Evolutionary conservation across 768 basidiomycete genomes (phyloP), one percentile per base, ranked within the genome.

Genomic region (Rubroboletus pulcherrimus): DNA sequence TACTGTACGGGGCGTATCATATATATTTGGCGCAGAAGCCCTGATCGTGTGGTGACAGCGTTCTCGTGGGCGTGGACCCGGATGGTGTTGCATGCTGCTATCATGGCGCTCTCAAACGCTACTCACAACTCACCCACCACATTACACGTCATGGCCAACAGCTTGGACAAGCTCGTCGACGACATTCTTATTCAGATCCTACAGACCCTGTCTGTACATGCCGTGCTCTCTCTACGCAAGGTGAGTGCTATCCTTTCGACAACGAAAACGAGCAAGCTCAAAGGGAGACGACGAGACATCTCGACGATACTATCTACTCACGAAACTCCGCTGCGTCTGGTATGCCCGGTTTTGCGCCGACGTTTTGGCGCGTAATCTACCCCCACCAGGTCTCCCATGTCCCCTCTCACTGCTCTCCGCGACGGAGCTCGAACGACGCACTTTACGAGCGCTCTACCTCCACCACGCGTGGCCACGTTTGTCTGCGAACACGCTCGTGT

Each of bases 391-490:
- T 10, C 59, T 56, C 1, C 12, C 19, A 6, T 19, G 46, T 33
- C 38, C 63, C 0, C 39, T 61, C 19, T 51, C 54, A 33, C 9
- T 52, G 21, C 65, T 69, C 38, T 55, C 60, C 6, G 58, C 63
- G 8, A 33, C 51, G 5, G 65, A 69, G 7, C 67, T 69, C 10
- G 68, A 71, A 35, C 57, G 33, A n/a, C 69, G 70, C 7, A 69
- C 68, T 1, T n/a, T 67, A 19, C 53, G 67, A 15, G 68, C 70
- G 10, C 63, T 71, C 21, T 31, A 55, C 42, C 69, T 69, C 10
- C 51, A 67, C n/a, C 51, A 29, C 4, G 35, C 44, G 15, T 69
- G 68, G 68, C 59, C 68, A 11, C 57, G 58, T 0, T 30, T 67
- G 35, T 55, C 57, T 30, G 49, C 69, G 0, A 48, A 41, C 2